Base-by-base conservation (phyloP, 352 stramenopile genomes). In the Phytophthora pseudosyringae region DNA sequence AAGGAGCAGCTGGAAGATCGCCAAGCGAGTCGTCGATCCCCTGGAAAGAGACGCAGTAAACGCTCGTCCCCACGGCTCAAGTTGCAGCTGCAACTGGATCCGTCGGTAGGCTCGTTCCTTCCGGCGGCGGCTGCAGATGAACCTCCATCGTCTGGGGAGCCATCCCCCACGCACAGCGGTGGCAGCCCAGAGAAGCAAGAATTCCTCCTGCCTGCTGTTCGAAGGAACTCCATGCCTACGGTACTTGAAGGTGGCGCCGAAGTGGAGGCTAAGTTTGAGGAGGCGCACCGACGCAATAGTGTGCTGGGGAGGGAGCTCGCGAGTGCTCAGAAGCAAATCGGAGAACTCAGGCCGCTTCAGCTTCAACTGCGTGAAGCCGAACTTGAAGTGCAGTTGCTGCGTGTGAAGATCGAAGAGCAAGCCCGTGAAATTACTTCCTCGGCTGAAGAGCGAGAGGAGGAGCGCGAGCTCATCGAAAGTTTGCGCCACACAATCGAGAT, bases 401-500 rank as follows among this genome's bases (percentile, higher is more conserved):
- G 43, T 8, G 43, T 1, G 4, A 65, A 83, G 16, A 32, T 79
- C 0, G 54, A 64, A 3, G 65, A 81, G 11, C 59, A 73, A 38
- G 64, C 76, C 5, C 64, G 62, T 26, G 67, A 80, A 36, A 43
- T 85, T 2, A 21, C 36, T 1, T 41, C 73, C 18, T 67, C 49
- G 0, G 32, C 58, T 1, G 65, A 77, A 38, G 82, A 91, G 36
- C 57, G 75, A 9, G 47, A 46, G 11, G 82, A 91, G 47, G 80
- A 89, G 32, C 68, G 68, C 10, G 69, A 80, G 15, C 47, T 91
- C 32, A 86, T 90, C 54, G 56, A 89, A 55, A 91, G 82, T 36
- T 64, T 91, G 8, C 78, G 75, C 16, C 67, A 80, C 25, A 90
- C 78, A 3, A 68, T 91, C 21, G 69, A 81, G 39, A 73, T 81